Evolutionary conservation across 73 alveolate species (phyloP), one percentile per base, ranked within the genome.

Genomic region (Paramecium sonneborni): DNA sequence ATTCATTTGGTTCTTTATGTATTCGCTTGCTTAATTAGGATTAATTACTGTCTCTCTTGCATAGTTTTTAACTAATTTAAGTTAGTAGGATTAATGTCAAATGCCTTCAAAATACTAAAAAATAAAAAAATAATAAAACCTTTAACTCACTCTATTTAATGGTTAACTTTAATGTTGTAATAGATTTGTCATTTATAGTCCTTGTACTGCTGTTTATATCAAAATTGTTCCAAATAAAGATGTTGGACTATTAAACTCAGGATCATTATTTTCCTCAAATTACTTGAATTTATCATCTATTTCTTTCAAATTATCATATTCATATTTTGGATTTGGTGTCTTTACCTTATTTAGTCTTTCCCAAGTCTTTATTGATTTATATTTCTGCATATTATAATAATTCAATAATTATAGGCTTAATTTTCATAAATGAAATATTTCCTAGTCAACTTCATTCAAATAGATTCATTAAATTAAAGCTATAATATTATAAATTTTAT

Each of bases 21-120:
- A 88, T 30, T 88, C 91, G 11, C 90, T 79, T 43, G 55, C 30
- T 43, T 37, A 44, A 52, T 52, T 52, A 24, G 41, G 55, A 79
- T 79, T 24, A 52, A 38, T n/a, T 43, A 79, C 90, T 62, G 57
- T 43, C 74, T 52, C 76, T 88, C 94, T 70, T 88, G 23, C 52
- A 26, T 7, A 18, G 89, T 39, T 30, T 88, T 88, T 23, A 68
- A 28, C 46, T 76, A 46, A 34, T 48, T 88, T 20, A 88, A 6
- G 41, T 46, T 14, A 38, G 34, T 28, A 24, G 91, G 57, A 20
- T 76, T 69, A 39, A 88, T 88, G n/a, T 88, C 91, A 52, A 88
- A 88, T 39, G 94, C 91, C 76, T 88, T 88, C 55, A 88, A 62
- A 8, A 88, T 82, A 15, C 94, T 70, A 72, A 12, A 72, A 34